A percentile compares a stretch with the other conserved stretches of the same genome.
Evolutionary conservation across 2,329 filamentous ascomycete species (phyloP).

Genomic region (Myrmaecium sp.): DNA sequence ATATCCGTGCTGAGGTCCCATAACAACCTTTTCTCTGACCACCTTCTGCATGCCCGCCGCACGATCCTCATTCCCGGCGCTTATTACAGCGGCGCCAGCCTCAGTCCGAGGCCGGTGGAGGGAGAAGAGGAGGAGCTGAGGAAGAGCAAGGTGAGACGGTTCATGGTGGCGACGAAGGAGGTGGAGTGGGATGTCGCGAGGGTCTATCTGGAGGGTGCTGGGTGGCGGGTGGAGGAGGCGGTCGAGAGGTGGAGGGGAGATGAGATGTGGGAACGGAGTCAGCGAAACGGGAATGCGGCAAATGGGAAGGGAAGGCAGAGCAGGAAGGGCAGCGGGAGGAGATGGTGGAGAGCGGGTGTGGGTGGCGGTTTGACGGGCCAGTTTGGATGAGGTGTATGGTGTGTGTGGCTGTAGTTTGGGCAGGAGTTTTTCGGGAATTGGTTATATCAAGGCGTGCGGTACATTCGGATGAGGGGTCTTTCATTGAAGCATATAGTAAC

Average conservation of each 20-base stretch:
- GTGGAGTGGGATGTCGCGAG: constrained; percentile 57
- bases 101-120: constrained; percentile 55
- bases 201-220: constrained; percentile 54
- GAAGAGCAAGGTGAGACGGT: constrained; percentile 54
- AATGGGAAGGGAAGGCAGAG: constrained; percentile 24
- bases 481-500: too few species aligned
- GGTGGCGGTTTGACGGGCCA: constrained; percentile 20
- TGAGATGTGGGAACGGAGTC: constrained; percentile 56
- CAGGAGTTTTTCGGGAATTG: too few species aligned
- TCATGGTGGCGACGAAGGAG: constrained; percentile 69
- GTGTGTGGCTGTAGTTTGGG: too few species aligned
- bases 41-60: constrained; percentile 50
- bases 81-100: constrained; percentile 49
- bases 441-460: not conserved
- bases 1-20: constrained; percentile 41
- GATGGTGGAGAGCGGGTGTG: constrained; percentile 18
- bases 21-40: constrained; percentile 56
- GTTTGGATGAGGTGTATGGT: constrained; percentile 12
- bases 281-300: constrained; percentile 37
- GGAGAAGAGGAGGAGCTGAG: constrained; percentile 57
- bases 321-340: constrained; percentile 12
- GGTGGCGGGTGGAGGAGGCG: constrained; percentile 49
- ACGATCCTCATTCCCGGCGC: constrained; percentile 56
- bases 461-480: not conserved
- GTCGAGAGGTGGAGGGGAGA: constrained; percentile 51